A percentile compares a stretch with the other conserved stretches of the same genome.
Conservation (phyloP, 2,329 filamentous ascomycete species). For the Trichocomaceae sp. region DNA sequence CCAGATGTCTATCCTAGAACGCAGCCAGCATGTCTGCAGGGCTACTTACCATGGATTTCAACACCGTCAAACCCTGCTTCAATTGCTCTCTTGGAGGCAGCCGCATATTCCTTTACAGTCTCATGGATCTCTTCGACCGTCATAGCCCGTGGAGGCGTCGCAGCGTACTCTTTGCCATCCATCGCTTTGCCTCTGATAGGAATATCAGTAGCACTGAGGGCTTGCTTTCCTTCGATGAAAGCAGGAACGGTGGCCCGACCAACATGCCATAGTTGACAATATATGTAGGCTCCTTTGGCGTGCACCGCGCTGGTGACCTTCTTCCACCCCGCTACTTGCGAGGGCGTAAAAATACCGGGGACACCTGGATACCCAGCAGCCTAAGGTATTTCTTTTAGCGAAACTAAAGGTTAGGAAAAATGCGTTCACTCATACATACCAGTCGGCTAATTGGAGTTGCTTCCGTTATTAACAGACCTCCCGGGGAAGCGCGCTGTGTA, state of each 20-base stretch:
- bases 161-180: no score
- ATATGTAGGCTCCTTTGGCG: conserved; percentile 52
- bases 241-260: conserved; percentile 45
- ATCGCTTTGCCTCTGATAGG: background rate
- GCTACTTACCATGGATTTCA: conserved; percentile 39
- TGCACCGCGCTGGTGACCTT: conserved; percentile 54
- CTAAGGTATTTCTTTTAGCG: conserved; percentile 29
- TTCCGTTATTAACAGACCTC: conserved; percentile 53
- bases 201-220: background rate
- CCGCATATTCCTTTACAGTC: conserved; percentile 33
- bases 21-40: no score
- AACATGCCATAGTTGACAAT: conserved; percentile 53
- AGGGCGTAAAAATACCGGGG: conserved; percentile 46
- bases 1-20: no score
- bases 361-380: conserved; percentile 43
- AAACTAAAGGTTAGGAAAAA: conserved; percentile 19
- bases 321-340: conserved; percentile 53
- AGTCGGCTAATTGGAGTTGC: conserved; percentile 41
- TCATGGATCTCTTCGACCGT: conserved; percentile 35
- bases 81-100: conserved; percentile 45
- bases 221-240: no score
- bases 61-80: conserved; percentile 47
- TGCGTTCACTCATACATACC: conserved; percentile 18
- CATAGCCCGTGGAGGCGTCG: conserved; percentile 12
- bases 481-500: conserved; percentile 42